phyloP scores from a whole-genome alignment of 2,329 filamentous ascomycete genomes.

The Tolypocladium capitatum region DNA sequence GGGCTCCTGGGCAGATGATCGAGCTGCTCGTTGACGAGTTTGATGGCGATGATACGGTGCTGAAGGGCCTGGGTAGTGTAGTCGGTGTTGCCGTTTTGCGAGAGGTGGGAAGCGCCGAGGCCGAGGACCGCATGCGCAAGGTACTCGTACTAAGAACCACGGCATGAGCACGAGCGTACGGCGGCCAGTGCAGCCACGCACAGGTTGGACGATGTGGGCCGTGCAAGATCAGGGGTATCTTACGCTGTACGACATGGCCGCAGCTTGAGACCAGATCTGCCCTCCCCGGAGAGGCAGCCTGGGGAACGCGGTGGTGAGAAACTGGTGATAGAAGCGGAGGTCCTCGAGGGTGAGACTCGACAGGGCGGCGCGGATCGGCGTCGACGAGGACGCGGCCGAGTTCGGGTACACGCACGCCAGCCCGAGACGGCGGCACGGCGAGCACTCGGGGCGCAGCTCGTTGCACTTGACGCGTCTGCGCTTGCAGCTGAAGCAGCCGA shows the following conservation, averaged over 20 bases:
- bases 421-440: constrained; percentile 19
- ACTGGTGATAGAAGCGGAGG: constrained; percentile 37
- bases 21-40: constrained; percentile 20
- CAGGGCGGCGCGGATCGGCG: constrained; percentile 3
- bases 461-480: constrained; percentile 18
- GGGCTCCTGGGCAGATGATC: constrained; percentile 10
- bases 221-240: constrained; percentile 1
- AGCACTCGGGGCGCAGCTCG: constrained; percentile 14
- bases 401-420: constrained; percentile 20
- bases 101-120: constrained; percentile 23
- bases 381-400: not conserved
- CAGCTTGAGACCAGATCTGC: constrained; percentile 19
- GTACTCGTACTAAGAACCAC: constrained; percentile 17
- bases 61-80: constrained; percentile 17
- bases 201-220: not conserved
- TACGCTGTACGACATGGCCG: constrained; percentile 21
- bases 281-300: constrained; percentile 19
- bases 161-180: not conserved
- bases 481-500: constrained; percentile 20
- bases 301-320: constrained; percentile 27
- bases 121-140: constrained; percentile 24
- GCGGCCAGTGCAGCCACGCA: not conserved
- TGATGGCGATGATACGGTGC: constrained; percentile 22
- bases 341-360: constrained; percentile 25
- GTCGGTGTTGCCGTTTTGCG: constrained; percentile 13